Conservation (phyloP, 116 monocot genomes). For the Trichopus zeylanicus region DNA sequence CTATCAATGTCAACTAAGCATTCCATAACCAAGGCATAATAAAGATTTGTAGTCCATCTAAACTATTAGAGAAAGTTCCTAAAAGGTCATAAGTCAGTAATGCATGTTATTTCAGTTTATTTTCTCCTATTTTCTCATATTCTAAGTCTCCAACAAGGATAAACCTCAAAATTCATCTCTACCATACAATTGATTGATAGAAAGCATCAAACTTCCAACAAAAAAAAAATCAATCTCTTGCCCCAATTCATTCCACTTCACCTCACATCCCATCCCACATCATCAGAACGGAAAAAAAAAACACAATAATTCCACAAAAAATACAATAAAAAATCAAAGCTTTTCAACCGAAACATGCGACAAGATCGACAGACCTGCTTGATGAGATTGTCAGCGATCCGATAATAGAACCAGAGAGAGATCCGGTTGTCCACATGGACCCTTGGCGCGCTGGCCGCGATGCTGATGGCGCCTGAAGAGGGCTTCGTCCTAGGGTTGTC, state of each 20-base stretch:
- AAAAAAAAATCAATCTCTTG: too few species aligned
- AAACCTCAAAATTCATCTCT: too few species aligned
- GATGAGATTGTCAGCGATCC: slow-evolving; percentile 74
- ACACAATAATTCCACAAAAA: neutral
- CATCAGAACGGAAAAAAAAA: neutral
- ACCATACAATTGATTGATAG: neutral
- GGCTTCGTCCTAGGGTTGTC: slow-evolving; percentile 17
- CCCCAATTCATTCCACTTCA: neutral
- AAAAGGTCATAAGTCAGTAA: too few species aligned
- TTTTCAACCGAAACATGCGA: too few species aligned
- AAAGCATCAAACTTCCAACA: too few species aligned
- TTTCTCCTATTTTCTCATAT: too few species aligned
- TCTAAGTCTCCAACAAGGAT: too few species aligned
- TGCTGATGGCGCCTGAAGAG: slow-evolving; percentile 45
- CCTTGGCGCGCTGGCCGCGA: slow-evolving; percentile 51
- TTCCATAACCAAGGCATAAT: too few species aligned
- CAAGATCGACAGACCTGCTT: slow-evolving; percentile 52
- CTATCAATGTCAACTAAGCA: too few species aligned
- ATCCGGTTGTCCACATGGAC: slow-evolving; percentile 78
- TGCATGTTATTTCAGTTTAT: too few species aligned
- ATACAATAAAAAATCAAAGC: neutral
- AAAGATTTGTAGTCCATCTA: too few species aligned
- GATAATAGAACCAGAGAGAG: slow-evolving; percentile 64
- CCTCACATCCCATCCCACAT: neutral
- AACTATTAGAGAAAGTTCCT: neutral